Evolutionary conservation across 140 eudicot genomes (phyloP), one percentile per base, ranked within the genome.

Genomic region (Erigeron philadelphicus): DNA sequence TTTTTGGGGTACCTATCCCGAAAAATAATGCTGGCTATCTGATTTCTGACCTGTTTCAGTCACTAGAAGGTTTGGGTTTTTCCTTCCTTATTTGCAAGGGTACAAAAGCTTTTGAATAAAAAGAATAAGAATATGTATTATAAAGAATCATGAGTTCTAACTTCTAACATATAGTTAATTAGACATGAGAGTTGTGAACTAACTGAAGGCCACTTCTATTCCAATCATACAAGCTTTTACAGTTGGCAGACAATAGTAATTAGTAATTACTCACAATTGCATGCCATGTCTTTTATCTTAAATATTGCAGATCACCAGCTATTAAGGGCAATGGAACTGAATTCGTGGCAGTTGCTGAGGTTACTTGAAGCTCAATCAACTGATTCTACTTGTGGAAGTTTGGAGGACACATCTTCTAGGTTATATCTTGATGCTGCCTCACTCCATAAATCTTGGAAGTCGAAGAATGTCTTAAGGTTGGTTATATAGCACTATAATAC

Each of bases 1-100:
- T 88, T 44, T 88, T 86, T 75, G 98, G 98, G 66, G 92, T 88
- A 67, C 98, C 98, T 48, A 88, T 91, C 73, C 98, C 98, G 5
- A 88, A 72, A 55, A 88, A 91, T 61, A 91, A 80, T 79, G 92
- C 85, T 64, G 98, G 98, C 38, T 43, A 77, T 68, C 72, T 88
- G 31, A 79, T 89, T 70, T 41, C 79, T 23, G 96, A 84, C 50
- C 68, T 79, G 47, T 86, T 88, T 67, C 71, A 73, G 50, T 77
- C 84, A 66, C 64, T 91, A 44, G 66, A 79, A 86, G 98, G 97
- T 90, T 52, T 52, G 68, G 17, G 54, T 62, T 76, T 64, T 71
- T 64, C 23, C 12, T 74, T 38, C 46, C 4, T 16, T 41, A 54
- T 46, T 59, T 55, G 69, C 21, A 44, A 47, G 52, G 50, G 52